Conservation (phyloP, 805 yeast species). For the Candida taoyuanica region DNA sequence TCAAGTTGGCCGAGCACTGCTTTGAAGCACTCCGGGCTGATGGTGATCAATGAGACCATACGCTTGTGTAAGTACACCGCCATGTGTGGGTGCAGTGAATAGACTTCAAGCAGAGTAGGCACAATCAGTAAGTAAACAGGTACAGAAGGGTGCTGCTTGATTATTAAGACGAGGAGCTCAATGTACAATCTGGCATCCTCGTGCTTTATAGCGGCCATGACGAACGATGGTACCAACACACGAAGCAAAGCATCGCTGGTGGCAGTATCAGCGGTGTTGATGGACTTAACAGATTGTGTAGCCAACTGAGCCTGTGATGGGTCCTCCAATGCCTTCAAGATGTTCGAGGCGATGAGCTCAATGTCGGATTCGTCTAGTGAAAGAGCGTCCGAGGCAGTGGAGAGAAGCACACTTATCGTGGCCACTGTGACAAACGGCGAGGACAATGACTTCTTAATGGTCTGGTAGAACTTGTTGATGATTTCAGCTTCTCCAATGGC, state of each 20-base stretch:
- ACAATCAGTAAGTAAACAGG: slow-evolving; percentile 31
- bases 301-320: slow-evolving; percentile 37
- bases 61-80: slow-evolving; percentile 42
- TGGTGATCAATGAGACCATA: slow-evolving; percentile 41
- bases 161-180: slow-evolving; percentile 26
- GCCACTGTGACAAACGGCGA: slow-evolving; percentile 29
- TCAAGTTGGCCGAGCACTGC: slow-evolving; percentile 37
- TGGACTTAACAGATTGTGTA: slow-evolving; percentile 58
- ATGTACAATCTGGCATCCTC: slow-evolving; percentile 27
- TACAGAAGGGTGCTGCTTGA: slow-evolving; percentile 16
- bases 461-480: slow-evolving; percentile 34
- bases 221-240: slow-evolving; percentile 41
- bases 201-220: slow-evolving; percentile 28
- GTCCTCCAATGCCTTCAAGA: slow-evolving; percentile 34
- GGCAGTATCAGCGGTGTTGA: slow-evolving; percentile 34
- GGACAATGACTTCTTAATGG: slow-evolving; percentile 29
- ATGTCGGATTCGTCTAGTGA: slow-evolving; percentile 34
- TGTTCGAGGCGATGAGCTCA: slow-evolving; percentile 29
- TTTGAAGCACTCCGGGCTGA: slow-evolving; percentile 46
- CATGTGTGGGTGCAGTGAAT: slow-evolving; percentile 19
- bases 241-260: slow-evolving; percentile 37
- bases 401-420: slow-evolving; percentile 40
- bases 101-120: slow-evolving; percentile 34
- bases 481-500: slow-evolving; percentile 27
- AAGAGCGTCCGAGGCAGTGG: slow-evolving; percentile 34